Evolutionary conservation across 257 asterid genomes (phyloP).

Genomic region (Misopates orontium): DNA sequence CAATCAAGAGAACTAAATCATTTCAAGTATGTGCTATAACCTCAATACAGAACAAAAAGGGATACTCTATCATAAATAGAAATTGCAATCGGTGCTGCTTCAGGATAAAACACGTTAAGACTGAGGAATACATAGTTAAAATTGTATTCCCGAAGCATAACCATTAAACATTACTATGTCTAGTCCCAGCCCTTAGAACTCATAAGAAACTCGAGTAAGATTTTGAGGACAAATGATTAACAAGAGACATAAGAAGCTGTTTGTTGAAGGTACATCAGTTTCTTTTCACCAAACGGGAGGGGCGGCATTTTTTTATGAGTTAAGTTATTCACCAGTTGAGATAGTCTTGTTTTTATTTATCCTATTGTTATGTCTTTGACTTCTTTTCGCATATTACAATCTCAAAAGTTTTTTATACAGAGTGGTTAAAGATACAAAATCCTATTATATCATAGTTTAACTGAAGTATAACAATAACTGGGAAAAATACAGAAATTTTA

Average conservation of each 20-base stretch:
- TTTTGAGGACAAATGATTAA: neutral
- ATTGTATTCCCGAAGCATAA: neutral
- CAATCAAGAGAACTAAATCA: too few species aligned
- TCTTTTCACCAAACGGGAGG: neutral
- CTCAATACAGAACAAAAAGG: conserved; percentile 10
- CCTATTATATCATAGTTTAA: conserved; percentile 22
- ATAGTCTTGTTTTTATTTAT: conserved; percentile 2
- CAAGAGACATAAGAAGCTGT: neutral
- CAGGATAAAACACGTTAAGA: conserved; percentile 1
- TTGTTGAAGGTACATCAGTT: neutral
- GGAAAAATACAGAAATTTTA: conserved; percentile 9
- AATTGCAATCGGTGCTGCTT: neutral
- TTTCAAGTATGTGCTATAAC: neutral
- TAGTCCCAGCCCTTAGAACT: neutral
- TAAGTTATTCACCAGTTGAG: conserved; percentile 5
- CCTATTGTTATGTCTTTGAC: neutral
- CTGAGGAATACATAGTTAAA: neutral
- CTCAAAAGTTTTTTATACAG: neutral
- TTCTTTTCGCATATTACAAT: conserved; percentile 4
- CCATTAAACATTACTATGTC: neutral
- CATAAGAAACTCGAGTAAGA: neutral
- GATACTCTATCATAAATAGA: conserved; percentile 5
- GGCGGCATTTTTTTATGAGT: neutral
- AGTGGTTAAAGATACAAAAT: conserved; percentile 17
- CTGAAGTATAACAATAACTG: neutral